Base-by-base conservation (phyloP, 768 basidiomycete genomes). In the Mycena amicta region DNA sequence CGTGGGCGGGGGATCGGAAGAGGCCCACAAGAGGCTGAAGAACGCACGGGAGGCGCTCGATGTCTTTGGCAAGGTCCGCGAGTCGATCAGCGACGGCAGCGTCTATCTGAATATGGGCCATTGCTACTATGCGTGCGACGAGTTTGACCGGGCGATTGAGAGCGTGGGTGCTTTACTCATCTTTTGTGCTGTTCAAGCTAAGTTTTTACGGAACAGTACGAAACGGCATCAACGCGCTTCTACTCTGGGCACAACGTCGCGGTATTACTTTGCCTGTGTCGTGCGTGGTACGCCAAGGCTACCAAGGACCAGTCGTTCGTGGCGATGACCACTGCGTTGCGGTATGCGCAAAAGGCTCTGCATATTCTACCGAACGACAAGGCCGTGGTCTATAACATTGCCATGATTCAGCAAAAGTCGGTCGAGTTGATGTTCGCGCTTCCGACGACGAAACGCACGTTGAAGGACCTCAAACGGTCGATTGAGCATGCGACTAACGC, bases 61-160 rank as follows among this genome's bases (percentile, higher is more conserved):
- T 49, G 82, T 96, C 31, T 93, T 99, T 67, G 89, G 87, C 2
- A 93, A 96, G 73, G 89, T 98, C 52, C 82, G 93, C 54, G 97
- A 98, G 75, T 89, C 87, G 2, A 74, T 94, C 53, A 83, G 85
- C 57, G 81, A 83, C 56, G 93, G 92, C 5, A 90, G 90, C 58
- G 94, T 97, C 3, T 94, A 95, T 68, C 79, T 93, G 68, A 99
- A 99, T 71, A 95, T 98, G 80, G 97, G 95, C 0, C 97, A 98
- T 67, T 97, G 95, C 67, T 91, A 95, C 70, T 96, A 93, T 68
- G 83, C 86, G 20, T 81, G 93, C 51, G 96, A 97, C 58, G 96
- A 99, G 70, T 97, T 89, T 69, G 96, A 98, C 62, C 83, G 92
- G 50, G 96, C 97, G 1, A 95, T 98, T 61, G 95, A 99, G 73